Percentiles rank a stretch among this genome's conserved stretches.
phyloP scores from a whole-genome alignment of 345 rosid species.

The Ricinus communis region DNA sequence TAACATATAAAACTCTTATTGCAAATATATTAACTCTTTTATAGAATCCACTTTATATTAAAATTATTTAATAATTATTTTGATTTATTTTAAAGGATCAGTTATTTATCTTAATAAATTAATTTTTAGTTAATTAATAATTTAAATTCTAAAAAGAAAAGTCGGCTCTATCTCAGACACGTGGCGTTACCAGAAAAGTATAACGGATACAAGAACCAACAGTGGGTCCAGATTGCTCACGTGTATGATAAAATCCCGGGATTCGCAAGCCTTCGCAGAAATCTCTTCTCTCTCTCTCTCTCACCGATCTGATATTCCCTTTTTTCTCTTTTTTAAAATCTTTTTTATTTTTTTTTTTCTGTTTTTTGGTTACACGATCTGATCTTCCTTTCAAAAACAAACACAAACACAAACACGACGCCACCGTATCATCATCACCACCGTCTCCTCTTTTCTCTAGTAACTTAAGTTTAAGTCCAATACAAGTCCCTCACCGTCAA shows the following conservation, averaged over 20 bases:
- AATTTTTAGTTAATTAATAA: too few relatives aligned
- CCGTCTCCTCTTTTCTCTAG: not conserved
- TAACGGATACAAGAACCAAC: constrained; percentile 13
- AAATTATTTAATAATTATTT: too few relatives aligned
- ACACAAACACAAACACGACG: not conserved
- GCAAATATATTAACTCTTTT: too few relatives aligned
- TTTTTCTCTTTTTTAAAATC: too few relatives aligned
- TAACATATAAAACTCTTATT: too few relatives aligned
- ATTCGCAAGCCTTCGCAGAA: constrained; percentile 24
- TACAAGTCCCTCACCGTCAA: constrained; percentile 17
- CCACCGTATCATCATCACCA: not conserved
- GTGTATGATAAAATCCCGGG: constrained; percentile 35
- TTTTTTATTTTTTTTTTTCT: too few relatives aligned
- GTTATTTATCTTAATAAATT: too few relatives aligned
- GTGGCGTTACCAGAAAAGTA: constrained; percentile 23
- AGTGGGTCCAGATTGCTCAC: constrained; percentile 31
- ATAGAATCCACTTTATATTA: too few relatives aligned
- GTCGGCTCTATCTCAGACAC: constrained; percentile 12
- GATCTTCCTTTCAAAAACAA: too few relatives aligned
- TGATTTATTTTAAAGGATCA: too few relatives aligned
- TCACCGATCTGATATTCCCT: constrained; percentile 30
- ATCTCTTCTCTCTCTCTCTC: not conserved
- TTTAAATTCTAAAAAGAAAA: too few relatives aligned
- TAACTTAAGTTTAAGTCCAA: not conserved
- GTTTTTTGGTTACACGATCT: too few relatives aligned